Base-by-base conservation (phyloP, 768 basidiomycete genomes). In the Tylopilus subfusipes region DNA sequence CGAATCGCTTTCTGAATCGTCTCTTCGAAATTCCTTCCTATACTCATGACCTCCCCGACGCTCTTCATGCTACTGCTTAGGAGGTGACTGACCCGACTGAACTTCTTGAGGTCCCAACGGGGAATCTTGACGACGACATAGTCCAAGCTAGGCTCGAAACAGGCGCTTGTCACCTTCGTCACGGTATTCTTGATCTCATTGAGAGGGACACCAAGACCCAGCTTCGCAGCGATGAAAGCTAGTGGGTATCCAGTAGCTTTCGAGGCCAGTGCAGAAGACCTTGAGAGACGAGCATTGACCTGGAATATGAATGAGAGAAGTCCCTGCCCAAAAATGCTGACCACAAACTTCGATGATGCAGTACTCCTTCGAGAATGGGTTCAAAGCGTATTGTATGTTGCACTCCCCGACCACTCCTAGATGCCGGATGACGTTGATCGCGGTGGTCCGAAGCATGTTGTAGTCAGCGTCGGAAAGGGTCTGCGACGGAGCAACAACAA, bases 1-100 rank as follows among this genome's bases (percentile, higher is more conserved):
- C 96, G 79, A 57, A 98, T 96, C 4, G 96, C 97, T 75, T 99
- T 98, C 72, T 98, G 96, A 52, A 98, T 88, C 1, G 95, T 98
- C 78, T 99, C 96, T 71, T 98, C 96, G 66, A 99, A 99, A 5
- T 94, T 97, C 63, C 96, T 79, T 14, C 96, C 96, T 61, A 99
- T 98, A 62, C 91, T 93, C 97, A 99, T 99, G 53, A 99, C 96
- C 73, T 99, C 96, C 25, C 96, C 96, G 9, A 99, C 96, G 63
- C 90, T 93, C 81, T 98, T 98, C 96, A 99, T 98, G 73, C 90
- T 93, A 62, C 89, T 92, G 72, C 92, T 93, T 46, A 99, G 76
- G 38, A 90, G 78, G 54, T 88, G 83, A 69, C 91, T 94, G 65
- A 99, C 96, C 43, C 96, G 85, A 64, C 65, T 93, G 76, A 99